phyloP scores from a whole-genome alignment of 2,329 filamentous ascomycete genomes.

The Ophiostoma fasciatum region DNA sequence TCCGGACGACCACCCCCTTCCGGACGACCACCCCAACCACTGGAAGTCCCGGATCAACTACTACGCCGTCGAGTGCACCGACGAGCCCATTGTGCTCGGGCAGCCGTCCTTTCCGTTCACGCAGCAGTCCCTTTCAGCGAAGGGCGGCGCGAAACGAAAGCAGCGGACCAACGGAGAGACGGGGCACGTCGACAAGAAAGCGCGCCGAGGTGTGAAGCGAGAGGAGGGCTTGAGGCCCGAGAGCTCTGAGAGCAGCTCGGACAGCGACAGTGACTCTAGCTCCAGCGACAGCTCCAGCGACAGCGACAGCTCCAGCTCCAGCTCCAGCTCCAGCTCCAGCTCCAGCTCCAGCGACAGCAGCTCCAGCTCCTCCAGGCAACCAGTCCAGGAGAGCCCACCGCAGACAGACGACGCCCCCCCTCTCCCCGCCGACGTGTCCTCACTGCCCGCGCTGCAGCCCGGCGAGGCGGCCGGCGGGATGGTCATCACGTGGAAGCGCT shows the following conservation, averaged over 20 bases:
- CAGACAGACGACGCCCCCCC: constrained; percentile 45
- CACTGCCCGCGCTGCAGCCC: constrained; percentile 34
- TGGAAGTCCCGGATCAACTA: constrained; percentile 66
- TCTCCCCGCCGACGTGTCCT: constrained; percentile 41
- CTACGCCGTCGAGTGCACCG: constrained; percentile 68
- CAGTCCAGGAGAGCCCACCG: background rate
- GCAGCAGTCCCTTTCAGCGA: constrained; percentile 64
- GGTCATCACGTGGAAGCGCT: constrained; percentile 54
- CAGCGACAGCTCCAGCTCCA: background rate
- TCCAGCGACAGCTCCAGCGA: background rate
- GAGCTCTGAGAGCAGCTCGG: background rate
- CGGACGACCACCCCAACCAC: constrained; percentile 30
- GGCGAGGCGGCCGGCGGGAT: constrained; percentile 40
- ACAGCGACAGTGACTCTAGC: background rate
- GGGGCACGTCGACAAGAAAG: too few relatives aligned
- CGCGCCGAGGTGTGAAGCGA: too few relatives aligned
- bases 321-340: background rate
- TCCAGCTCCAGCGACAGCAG: background rate
- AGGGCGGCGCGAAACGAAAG: constrained; percentile 8
- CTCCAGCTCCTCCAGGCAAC: background rate
- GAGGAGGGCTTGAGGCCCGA: too few relatives aligned
- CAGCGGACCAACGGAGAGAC: too few relatives aligned
- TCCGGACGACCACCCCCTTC: too few relatives aligned
- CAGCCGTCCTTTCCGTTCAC: constrained; percentile 80
- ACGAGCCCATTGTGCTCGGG: constrained; percentile 51